These are phyloP conservation scores for Blakeslea trispora DNA, from an alignment of 371 early-diverging fungal species.

Conservation along the genomic window DNA sequence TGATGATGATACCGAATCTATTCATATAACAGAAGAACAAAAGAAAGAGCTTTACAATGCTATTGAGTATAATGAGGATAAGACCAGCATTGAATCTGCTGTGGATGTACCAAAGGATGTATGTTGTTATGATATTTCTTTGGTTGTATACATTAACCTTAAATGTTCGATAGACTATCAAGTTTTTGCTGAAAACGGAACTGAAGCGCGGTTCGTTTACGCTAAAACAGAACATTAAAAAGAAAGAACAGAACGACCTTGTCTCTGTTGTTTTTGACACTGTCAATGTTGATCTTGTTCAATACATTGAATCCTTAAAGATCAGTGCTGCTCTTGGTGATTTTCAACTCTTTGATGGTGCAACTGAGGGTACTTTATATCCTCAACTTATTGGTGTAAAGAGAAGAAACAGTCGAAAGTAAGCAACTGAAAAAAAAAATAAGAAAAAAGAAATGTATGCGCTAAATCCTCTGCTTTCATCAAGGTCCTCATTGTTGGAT, in stretches of 20 bases:
- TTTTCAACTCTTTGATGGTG: conserved; percentile 44
- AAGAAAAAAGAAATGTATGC: neutral
- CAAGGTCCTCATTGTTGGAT: conserved; percentile 17
- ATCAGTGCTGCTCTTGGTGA: conserved; percentile 43
- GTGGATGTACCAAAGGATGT: conserved; percentile 82
- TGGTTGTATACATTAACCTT: no score
- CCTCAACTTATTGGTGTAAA: conserved; percentile 49
- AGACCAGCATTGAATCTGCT: conserved; percentile 45
- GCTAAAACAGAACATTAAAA: conserved; percentile 37
- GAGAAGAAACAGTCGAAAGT: conserved; percentile 23
- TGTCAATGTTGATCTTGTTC: conserved; percentile 40
- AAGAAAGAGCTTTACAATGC: conserved; percentile 76
- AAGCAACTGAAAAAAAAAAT: neutral
- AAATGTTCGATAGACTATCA: conserved; percentile 58
- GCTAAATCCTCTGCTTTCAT: neutral
- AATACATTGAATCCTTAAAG: conserved; percentile 42
- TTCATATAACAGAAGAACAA: conserved; percentile 58
- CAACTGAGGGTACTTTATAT: conserved; percentile 40
- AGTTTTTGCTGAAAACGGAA: conserved; percentile 57
- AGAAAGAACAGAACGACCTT: conserved; percentile 37
- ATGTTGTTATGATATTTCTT: neutral
- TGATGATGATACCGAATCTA: conserved; percentile 19
- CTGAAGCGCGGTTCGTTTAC: conserved; percentile 76
- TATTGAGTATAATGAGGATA: conserved; percentile 79
- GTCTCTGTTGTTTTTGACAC: conserved; percentile 72